A percentile compares a stretch with the other conserved stretches of the same genome.
Evolutionary conservation across 1,139 yeast genomes (phyloP).

Genomic region (Martiniozyma asiatica): DNA sequence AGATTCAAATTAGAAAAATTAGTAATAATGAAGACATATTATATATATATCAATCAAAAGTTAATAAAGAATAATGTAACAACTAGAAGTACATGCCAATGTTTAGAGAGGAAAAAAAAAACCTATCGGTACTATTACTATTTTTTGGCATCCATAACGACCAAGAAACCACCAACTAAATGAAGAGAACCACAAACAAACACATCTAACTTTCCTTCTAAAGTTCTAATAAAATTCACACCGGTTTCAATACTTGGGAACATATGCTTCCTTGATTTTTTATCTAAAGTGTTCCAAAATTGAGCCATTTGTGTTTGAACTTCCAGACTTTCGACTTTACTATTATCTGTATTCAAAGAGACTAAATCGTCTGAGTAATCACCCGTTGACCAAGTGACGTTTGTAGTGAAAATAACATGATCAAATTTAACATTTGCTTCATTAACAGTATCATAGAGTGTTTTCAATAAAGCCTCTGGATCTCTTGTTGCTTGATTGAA

Average conservation of each 20-base stretch:
- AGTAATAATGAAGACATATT: not conserved
- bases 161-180: slow-evolving; percentile 85
- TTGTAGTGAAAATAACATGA: slow-evolving; percentile 77
- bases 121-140: not conserved
- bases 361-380: slow-evolving; percentile 71
- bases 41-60: not conserved
- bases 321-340: slow-evolving; percentile 59
- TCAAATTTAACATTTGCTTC: slow-evolving; percentile 36
- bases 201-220: slow-evolving; percentile 46
- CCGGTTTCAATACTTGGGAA: slow-evolving; percentile 70
- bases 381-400: slow-evolving; percentile 83
- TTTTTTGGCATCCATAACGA: slow-evolving; percentile 49
- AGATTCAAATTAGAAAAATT: not conserved
- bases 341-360: slow-evolving; percentile 71
- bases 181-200: slow-evolving; percentile 92
- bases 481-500: slow-evolving; percentile 95
- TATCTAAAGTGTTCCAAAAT: slow-evolving; percentile 53
- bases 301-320: slow-evolving; percentile 72
- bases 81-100: not conserved
- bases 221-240: slow-evolving; percentile 38
- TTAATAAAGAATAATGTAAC: slow-evolving; percentile 1
- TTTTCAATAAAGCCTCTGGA: slow-evolving; percentile 50
- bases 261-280: slow-evolving; percentile 35
- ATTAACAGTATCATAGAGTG: slow-evolving; percentile 34
- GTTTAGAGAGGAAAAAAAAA: not conserved